Base-by-base conservation (phyloP, 331 rosid genomes). In the Quercus tomentella region DNA sequence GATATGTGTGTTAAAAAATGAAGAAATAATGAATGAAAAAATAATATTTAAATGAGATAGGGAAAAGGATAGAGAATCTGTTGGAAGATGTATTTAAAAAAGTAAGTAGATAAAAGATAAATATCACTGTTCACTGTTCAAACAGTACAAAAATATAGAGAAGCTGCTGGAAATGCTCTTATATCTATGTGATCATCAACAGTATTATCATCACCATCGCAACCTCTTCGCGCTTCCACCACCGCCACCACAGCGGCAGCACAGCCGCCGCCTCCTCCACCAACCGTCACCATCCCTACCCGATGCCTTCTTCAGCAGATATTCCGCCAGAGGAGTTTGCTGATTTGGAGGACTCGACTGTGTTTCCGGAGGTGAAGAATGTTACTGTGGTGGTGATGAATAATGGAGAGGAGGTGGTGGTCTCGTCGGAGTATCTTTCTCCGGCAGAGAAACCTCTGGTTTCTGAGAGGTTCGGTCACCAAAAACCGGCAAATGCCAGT, bases 131-230 rank as follows among this genome's bases (percentile, higher is more conserved):
- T 26, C 30, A 26, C 30, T 26, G 30, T 26, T 26, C 4, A 26
- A 26, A 26, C 3, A 26, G 0, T 2, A 26, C 30, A 26, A 26
- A 26, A 26, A 26, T 26, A 26, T 26, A 26, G 30, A 26, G 30
- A 26, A 2, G 30, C 30, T 26, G 2, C 30, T 26, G 0, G 0
- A 26, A 26, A 26, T 26, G 30, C 30, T 26, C 94, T 2, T 93
- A 87, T 71, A 74, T 95, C 63, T 90, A 73, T 77, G 4, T 95
- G 37, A 37, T 91, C 66, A 30, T 93, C 86, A 93, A 93, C 82
- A 85, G 77, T 72, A 95, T 95, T 89, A 95, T 95, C 81, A 84
- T 95, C 81, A 63, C 80, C 86, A 91, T 95, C 74, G 85, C 76
- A n/a, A 94, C 85, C 51, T 86, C 93, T 70, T 89, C 93, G 15